These are phyloP conservation scores for Trametes gibbosa DNA, from an alignment of 768 basidiomycete genomes.

Conservation along the genomic window DNA sequence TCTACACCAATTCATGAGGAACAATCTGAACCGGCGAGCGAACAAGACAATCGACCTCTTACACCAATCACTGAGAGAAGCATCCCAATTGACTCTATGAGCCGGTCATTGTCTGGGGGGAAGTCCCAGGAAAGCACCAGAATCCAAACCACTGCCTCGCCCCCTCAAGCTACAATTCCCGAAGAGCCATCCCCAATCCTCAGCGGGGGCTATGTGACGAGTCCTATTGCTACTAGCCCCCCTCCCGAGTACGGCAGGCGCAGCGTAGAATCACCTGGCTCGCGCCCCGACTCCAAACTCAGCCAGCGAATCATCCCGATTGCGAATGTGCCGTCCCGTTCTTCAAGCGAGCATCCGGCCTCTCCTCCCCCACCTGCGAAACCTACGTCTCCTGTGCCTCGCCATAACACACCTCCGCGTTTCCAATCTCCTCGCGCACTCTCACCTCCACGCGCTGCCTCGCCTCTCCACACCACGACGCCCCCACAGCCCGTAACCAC, in stretches of 20 bases:
- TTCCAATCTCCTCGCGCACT: slow-evolving; percentile 16
- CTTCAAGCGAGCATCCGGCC: not conserved
- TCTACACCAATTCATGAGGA: slow-evolving; percentile 11
- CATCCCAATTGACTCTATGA: slow-evolving; percentile 28
- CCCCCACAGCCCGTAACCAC: slow-evolving; percentile 2
- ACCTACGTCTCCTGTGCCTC: slow-evolving; percentile 6
- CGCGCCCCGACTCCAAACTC: slow-evolving; percentile 41
- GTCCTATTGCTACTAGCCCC: slow-evolving; percentile 28
- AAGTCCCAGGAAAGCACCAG: slow-evolving; percentile 4
- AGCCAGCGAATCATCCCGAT: not conserved
- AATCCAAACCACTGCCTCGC: not conserved
- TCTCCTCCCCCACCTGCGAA: not conserved
- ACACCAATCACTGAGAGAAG: slow-evolving; percentile 68
- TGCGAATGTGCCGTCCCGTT: slow-evolving; percentile 1
- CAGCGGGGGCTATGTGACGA: slow-evolving; percentile 22
- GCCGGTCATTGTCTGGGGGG: slow-evolving; percentile 20
- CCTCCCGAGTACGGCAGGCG: slow-evolving; percentile 14
- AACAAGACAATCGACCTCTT: slow-evolving; percentile 35
- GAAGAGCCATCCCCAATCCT: slow-evolving; percentile 20
- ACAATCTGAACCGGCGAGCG: not conserved
- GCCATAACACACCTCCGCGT: slow-evolving; percentile 6
- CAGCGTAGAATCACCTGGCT: slow-evolving; percentile 39
- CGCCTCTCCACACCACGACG: slow-evolving; percentile 2
- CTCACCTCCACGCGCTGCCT: slow-evolving; percentile 8
- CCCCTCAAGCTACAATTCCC: slow-evolving; percentile 2